Evolutionary conservation across 2,329 filamentous ascomycete genomes (phyloP), one percentile per base, ranked within the genome.

Genomic region (Calonectria leucothoes): DNA sequence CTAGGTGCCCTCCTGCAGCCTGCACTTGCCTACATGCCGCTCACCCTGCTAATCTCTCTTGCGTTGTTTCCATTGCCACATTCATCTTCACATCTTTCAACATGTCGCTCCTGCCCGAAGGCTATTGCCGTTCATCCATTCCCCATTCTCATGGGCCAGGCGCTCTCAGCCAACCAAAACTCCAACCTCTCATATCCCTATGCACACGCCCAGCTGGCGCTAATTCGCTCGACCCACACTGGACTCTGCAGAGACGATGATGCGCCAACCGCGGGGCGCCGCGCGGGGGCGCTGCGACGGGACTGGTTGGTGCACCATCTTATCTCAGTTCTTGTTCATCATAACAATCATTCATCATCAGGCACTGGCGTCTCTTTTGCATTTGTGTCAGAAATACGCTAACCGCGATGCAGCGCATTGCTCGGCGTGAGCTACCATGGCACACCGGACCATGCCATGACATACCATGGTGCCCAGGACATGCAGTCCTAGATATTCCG

Each of bases 301-400:
- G 45, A 68, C 64, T 67, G 64, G 69, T 35, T 68, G 66, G 52
- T 63, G 55, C 55, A 57, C 35, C 37, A 69, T 72, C 70, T 72
- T 72, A 72, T 72, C 70, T 72, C 65, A 65, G 57, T 69, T 72
- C 65, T 49, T 23, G 70, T 72, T 72, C 65, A 72, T 69, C 70
- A 72, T 72, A 65, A 23, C 65, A 65, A 72, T 72, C 70, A 69
- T 69, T 72, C 70, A 72, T 72, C 64, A 33, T 66, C 23, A 31
- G 42, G 39, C 37, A 48, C 20, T 64, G 42, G 27, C 39, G 42
- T 64, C 42, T 31, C 31, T 23, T 48, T 61, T 66, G 48, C 42
- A 59, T 42, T 51, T 37, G 52, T 57, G 29, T 65, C 59, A 33
- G 29, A 51, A 31, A 5, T n/a, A 57, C 61, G 61, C 61, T 71